Conservation (phyloP, 768 basidiomycete species). For the Panellus pusillus region DNA sequence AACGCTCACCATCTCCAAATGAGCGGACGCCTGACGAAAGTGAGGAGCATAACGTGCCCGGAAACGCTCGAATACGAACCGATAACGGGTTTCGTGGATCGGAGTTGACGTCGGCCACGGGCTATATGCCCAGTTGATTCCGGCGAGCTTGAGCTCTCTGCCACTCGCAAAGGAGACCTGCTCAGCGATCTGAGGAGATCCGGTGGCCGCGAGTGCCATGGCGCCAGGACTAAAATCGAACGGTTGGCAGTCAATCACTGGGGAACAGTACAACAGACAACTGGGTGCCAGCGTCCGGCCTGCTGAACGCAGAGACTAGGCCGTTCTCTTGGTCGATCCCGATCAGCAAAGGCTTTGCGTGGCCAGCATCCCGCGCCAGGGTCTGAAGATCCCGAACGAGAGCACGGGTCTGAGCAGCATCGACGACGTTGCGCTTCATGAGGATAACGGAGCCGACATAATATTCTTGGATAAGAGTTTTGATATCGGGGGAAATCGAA, state of each 20-base stretch:
- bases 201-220: constrained; percentile 67
- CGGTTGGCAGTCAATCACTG: background rate
- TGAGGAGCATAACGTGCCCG: background rate
- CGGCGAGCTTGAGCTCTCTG: constrained; percentile 55
- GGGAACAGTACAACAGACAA: constrained; percentile 48
- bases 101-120: constrained; percentile 74
- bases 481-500: constrained; percentile 50
- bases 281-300: constrained; percentile 57
- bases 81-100: constrained; percentile 68
- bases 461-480: constrained; percentile 59
- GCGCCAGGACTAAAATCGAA: constrained; percentile 57
- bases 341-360: constrained; percentile 56
- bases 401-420: constrained; percentile 47
- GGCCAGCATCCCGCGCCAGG: constrained; percentile 57
- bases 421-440: constrained; percentile 66
- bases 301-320: constrained; percentile 68
- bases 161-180: constrained; percentile 50
- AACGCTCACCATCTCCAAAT: constrained; percentile 59
- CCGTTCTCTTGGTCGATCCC: constrained; percentile 79
- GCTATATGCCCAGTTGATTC: constrained; percentile 72
- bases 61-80: constrained; percentile 33
- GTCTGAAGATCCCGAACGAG: constrained; percentile 52
- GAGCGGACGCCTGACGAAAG: constrained; percentile 57
- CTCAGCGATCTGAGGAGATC: constrained; percentile 43
- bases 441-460: constrained; percentile 67